Percentiles rank a stretch among this genome's conserved stretches.
These are phyloP conservation scores for Mentha longifolia DNA, from an alignment of 257 asterid species.

Conservation along the genomic window DNA sequence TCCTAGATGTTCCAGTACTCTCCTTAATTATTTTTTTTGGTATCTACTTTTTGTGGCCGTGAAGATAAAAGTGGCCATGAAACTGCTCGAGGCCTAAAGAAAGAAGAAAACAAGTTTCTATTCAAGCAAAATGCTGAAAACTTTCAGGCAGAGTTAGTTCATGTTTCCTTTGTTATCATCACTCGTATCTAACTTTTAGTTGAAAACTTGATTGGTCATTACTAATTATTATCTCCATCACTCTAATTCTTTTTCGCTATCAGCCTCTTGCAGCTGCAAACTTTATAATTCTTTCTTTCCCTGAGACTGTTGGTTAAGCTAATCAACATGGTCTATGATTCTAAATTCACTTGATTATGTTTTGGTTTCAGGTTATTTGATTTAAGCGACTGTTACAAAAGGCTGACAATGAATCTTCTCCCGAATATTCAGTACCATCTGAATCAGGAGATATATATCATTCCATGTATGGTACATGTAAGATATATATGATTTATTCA, in stretches of 20 bases:
- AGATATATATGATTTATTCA: no score
- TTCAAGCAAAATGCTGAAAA: no score
- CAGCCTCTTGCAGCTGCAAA: background rate
- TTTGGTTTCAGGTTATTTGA: constrained; percentile 55
- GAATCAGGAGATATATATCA: constrained; percentile 63
- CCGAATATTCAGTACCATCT: constrained; percentile 54
- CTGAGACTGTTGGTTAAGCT: background rate
- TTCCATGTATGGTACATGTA: constrained; percentile 60
- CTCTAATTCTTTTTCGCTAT: background rate
- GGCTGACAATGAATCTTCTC: constrained; percentile 69
- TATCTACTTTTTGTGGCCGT: no score
- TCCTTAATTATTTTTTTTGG: no score
- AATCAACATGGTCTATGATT: background rate
- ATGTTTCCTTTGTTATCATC: no score
- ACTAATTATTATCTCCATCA: background rate
- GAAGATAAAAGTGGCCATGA: no score
- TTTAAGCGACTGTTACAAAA: constrained; percentile 69
- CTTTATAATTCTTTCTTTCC: background rate
- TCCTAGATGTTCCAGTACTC: no score
- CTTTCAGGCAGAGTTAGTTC: no score
- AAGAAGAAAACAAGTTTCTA: no score
- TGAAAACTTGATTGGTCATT: background rate
- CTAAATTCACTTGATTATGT: background rate
- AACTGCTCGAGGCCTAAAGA: no score
- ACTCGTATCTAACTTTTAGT: background rate